Percentiles rank a stretch among this genome's conserved stretches.
Evolutionary conservation across 768 basidiomycete species (phyloP).

Genomic region (Tricholomella constricta): DNA sequence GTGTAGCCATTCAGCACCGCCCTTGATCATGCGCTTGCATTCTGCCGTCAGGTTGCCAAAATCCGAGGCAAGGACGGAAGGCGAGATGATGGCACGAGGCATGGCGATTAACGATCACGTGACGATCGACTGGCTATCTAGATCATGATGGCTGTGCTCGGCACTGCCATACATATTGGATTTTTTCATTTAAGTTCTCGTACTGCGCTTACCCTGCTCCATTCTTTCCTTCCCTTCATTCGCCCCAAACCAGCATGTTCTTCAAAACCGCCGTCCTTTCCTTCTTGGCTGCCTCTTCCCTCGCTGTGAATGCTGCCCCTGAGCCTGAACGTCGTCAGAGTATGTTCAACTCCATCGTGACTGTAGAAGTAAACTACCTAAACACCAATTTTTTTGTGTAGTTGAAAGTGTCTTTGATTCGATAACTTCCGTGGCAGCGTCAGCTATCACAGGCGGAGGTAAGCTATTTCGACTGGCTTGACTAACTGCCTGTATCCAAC

Average conservation of each 20-base stretch:
- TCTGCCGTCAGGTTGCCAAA: constrained; percentile 94
- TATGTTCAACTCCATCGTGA: constrained; percentile 24
- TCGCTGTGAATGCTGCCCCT: constrained; percentile 37
- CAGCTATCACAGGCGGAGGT: constrained; percentile 31
- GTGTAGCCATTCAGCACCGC: constrained; percentile 96
- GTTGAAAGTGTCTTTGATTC: constrained; percentile 42
- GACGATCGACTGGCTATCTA: no score
- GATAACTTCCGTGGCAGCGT: constrained; percentile 36
- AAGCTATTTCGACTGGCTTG: constrained; percentile 6
- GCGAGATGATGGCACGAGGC: constrained; percentile 92
- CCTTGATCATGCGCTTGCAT: constrained; percentile 94
- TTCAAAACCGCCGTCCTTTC: constrained; percentile 36
- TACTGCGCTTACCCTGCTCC: neutral
- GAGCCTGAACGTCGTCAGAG: constrained; percentile 44
- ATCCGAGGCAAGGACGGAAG: constrained; percentile 96
- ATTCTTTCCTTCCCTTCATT: constrained; percentile 12
- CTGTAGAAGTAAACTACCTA: neutral
- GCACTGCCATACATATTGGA: neutral
- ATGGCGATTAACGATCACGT: constrained; percentile 38
- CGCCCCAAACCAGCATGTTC: constrained; percentile 38
- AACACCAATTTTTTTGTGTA: constrained; percentile 17
- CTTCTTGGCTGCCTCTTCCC: constrained; percentile 36
- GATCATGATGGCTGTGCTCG: neutral
- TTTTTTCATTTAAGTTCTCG: neutral
- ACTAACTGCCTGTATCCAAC: neutral